Percentiles rank a stretch among this genome's conserved stretches.
Evolutionary conservation across 441 rosid genomes (phyloP).

Genomic region (Arabidopsis lyrata): DNA sequence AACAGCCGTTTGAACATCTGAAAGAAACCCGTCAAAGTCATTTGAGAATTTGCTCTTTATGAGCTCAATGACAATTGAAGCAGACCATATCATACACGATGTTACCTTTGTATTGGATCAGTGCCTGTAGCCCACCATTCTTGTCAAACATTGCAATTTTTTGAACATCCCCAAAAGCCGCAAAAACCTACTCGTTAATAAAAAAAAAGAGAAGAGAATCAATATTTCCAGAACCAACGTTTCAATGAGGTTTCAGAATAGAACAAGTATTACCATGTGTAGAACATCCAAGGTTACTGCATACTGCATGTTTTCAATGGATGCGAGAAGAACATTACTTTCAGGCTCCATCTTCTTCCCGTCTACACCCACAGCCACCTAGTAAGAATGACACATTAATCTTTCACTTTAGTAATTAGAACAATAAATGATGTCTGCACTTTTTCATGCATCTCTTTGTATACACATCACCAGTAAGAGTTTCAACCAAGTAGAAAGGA

Average conservation of each 20-base stretch:
- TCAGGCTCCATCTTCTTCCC: slow-evolving; percentile 97
- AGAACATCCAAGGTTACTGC: slow-evolving; percentile 97
- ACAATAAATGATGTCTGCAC: slow-evolving; percentile 1
- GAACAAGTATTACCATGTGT: slow-evolving; percentile 72
- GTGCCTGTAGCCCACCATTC: slow-evolving; percentile 94
- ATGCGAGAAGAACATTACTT: slow-evolving; percentile 98
- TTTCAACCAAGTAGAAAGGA: slow-evolving; percentile 6
- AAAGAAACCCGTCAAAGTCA: slow-evolving; percentile 22
- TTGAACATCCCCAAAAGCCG: slow-evolving; percentile 93
- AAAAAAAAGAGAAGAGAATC: neutral
- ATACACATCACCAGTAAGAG: neutral
- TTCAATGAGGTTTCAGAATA: neutral
- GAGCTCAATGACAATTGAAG: slow-evolving; percentile 12
- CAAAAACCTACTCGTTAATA: slow-evolving; percentile 68
- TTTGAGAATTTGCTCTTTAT: slow-evolving; percentile 4
- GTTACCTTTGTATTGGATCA: slow-evolving; percentile 93
- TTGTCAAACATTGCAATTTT: slow-evolving; percentile 99
- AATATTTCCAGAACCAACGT: neutral
- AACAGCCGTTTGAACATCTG: slow-evolving; percentile 96
- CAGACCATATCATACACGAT: neutral
- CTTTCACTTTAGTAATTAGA: slow-evolving; percentile 8
- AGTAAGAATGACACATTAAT: slow-evolving; percentile 39
- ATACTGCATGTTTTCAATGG: slow-evolving; percentile 99
- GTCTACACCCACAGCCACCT: slow-evolving; percentile 83
- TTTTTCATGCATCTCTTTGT: slow-evolving; percentile 13